Evolutionary conservation across 495 filamentous ascomycete genomes (phyloP).

Genomic region (Lichina pygmaea): DNA sequence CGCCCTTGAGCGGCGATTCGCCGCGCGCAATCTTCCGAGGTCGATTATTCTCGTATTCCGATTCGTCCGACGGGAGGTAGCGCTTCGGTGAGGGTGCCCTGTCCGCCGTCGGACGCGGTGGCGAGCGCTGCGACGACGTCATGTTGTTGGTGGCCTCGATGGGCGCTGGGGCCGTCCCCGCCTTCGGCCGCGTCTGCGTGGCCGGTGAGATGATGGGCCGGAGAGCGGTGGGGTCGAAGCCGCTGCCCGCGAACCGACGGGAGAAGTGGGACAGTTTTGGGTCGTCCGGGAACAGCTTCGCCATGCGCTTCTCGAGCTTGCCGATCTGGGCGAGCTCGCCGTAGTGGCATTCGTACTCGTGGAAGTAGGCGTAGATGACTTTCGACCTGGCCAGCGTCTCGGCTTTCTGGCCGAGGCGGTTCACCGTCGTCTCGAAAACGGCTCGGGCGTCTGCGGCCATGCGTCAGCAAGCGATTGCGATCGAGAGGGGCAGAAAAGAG

Average conservation of each 20-base stretch:
- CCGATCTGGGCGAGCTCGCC: slow-evolving; percentile 72
- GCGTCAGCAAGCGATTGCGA: slow-evolving; percentile 1
- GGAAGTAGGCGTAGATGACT: slow-evolving; percentile 65
- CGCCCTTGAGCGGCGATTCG: slow-evolving; percentile 68
- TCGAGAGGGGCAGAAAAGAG: background rate
- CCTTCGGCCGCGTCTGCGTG: slow-evolving; percentile 34
- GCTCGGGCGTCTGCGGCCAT: slow-evolving; percentile 49
- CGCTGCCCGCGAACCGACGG: slow-evolving; percentile 37
- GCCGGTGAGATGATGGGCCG: slow-evolving; percentile 61
- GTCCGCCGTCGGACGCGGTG: slow-evolving; percentile 21
- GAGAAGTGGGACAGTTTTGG: slow-evolving; percentile 48
- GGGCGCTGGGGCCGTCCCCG: background rate
- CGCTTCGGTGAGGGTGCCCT: slow-evolving; percentile 54
- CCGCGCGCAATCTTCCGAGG: slow-evolving; percentile 62
- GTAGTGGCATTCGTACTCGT: slow-evolving; percentile 82
- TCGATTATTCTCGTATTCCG: slow-evolving; percentile 34
- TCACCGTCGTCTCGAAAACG: slow-evolving; percentile 79
- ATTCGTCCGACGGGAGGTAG: slow-evolving; percentile 38
- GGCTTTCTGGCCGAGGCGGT: slow-evolving; percentile 42
- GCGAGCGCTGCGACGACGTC: slow-evolving; percentile 25
- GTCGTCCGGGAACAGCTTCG: slow-evolving; percentile 71
- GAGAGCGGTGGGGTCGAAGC: slow-evolving; percentile 50
- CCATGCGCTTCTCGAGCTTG: slow-evolving; percentile 79
- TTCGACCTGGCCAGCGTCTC: slow-evolving; percentile 51
- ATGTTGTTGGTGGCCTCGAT: background rate